A percentile compares a stretch with the other conserved stretches of the same genome.
Evolutionary conservation across 495 filamentous ascomycete species (phyloP).

Genomic region (Podospora sp.): DNA sequence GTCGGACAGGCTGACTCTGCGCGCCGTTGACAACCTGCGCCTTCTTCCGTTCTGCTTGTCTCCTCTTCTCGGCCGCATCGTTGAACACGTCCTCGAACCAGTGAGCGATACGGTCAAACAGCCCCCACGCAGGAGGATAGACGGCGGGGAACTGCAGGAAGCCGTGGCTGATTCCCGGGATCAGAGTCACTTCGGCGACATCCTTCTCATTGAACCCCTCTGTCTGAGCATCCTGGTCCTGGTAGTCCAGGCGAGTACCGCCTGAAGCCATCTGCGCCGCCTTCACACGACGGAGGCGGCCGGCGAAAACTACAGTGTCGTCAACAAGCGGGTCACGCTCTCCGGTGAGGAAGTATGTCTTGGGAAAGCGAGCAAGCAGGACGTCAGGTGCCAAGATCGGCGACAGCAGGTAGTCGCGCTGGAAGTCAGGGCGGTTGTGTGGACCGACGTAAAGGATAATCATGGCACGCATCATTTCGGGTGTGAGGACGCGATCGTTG

Average conservation of each 20-base stretch:
- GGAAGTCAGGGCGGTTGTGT: conserved; percentile 88
- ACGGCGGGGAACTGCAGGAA: conserved; percentile 87
- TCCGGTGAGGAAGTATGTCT: conserved; percentile 89
- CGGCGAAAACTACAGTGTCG: conserved; percentile 94
- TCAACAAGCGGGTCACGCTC: conserved; percentile 95
- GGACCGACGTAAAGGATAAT: conserved; percentile 97
- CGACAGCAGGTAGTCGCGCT: conserved; percentile 84
- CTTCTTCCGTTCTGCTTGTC: conserved; percentile 27
- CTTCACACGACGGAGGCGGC: conserved; percentile 81
- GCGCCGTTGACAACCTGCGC: conserved; percentile 27
- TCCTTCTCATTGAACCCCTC: conserved; percentile 71
- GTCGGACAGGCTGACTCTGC: conserved; percentile 18
- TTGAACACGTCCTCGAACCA: conserved; percentile 79
- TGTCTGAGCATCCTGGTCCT: conserved; percentile 30
- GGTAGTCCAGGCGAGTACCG: conserved; percentile 36
- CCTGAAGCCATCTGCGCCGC: conserved; percentile 53
- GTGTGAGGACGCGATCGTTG: conserved; percentile 90
- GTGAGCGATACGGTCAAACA: conserved; percentile 69
- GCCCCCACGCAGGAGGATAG: conserved; percentile 83
- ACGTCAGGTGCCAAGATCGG: conserved; percentile 87
- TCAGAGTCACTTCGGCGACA: conserved; percentile 76
- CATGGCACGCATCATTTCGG: conserved; percentile 99
- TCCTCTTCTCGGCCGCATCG: conserved; percentile 41
- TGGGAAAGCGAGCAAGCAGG: conserved; percentile 81
- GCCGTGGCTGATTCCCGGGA: conserved; percentile 88